A percentile compares a stretch with the other conserved stretches of the same genome.
phyloP scores from a whole-genome alignment of 1,139 yeast species.

The Nadsonia starkeyi-henricii region DNA sequence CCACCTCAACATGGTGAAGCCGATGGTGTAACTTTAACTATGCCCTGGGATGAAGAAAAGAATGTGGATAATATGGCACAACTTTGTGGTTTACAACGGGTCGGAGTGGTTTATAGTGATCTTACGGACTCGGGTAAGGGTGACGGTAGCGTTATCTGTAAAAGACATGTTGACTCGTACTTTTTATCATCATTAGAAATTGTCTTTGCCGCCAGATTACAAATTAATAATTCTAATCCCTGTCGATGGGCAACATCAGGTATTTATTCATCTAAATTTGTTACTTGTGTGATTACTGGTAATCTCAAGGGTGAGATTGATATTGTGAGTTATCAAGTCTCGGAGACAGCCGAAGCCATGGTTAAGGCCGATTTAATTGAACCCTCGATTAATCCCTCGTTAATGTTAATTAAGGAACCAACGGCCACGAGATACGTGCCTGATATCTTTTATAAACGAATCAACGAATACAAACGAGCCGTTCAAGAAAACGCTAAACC shows the following conservation, averaged over 20 bases:
- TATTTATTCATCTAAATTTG: constrained; percentile 70
- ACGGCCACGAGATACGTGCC: constrained; percentile 74
- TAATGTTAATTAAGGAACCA: constrained; percentile 66
- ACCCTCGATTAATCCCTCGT: constrained; percentile 84
- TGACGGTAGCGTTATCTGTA: constrained; percentile 81
- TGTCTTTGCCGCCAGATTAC: constrained; percentile 72
- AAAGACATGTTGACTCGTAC: constrained; percentile 84
- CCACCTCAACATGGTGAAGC: constrained; percentile 80
- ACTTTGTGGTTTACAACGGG: constrained; percentile 49
- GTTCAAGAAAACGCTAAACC: constrained; percentile 89
- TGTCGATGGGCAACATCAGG: constrained; percentile 58
- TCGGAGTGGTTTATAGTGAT: constrained; percentile 86
- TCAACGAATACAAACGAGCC: constrained; percentile 78
- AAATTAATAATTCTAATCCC: constrained; percentile 48
- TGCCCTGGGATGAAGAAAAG: constrained; percentile 45
- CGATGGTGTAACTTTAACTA: constrained; percentile 63
- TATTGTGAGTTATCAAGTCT: constrained; percentile 80
- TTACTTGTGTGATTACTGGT: constrained; percentile 86
- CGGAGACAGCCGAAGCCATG: constrained; percentile 75
- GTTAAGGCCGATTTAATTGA: constrained; percentile 74
- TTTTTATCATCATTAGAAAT: constrained; percentile 79
- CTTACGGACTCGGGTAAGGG: constrained; percentile 75
- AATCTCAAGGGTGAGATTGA: constrained; percentile 80
- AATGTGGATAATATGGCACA: constrained; percentile 34
- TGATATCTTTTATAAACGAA: constrained; percentile 72